phyloP scores from a whole-genome alignment of 805 yeast species.

The Zygosaccharomyces siamensis region DNA sequence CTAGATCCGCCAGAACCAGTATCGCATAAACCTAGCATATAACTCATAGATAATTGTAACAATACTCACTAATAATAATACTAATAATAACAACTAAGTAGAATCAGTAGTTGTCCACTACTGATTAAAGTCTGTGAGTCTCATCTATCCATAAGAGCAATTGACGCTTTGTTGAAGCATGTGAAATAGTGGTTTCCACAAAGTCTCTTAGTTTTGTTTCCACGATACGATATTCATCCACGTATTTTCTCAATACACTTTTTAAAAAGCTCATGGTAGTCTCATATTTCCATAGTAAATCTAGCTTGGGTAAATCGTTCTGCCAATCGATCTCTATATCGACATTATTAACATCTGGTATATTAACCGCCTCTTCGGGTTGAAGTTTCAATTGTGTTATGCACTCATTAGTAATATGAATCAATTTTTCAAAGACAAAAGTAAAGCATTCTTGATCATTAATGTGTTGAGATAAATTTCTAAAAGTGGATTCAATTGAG shows the following conservation, averaged over 20 bases:
- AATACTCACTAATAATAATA: background rate
- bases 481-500: conserved; percentile 42
- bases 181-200: conserved; percentile 30
- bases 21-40: background rate
- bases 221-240: conserved; percentile 39
- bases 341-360: conserved; percentile 17
- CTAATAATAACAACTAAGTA: background rate
- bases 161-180: conserved; percentile 27
- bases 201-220: conserved; percentile 33
- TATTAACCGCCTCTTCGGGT: conserved; percentile 14
- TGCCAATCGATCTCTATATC: conserved; percentile 28
- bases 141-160: conserved; percentile 36
- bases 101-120: background rate
- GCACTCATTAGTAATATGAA: conserved; percentile 21
- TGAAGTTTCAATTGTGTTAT: conserved; percentile 18
- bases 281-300: conserved; percentile 41
- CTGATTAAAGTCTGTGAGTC: conserved; percentile 22
- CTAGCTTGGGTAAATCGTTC: conserved; percentile 33
- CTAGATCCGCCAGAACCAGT: background rate
- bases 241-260: conserved; percentile 41
- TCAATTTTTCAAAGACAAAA: conserved; percentile 28
- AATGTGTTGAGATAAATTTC: conserved; percentile 32
- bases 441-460: conserved; percentile 29
- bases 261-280: conserved; percentile 37
- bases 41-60: background rate